A percentile compares a stretch with the other conserved stretches of the same genome.
phyloP scores from a whole-genome alignment of 495 filamentous ascomycete species.

The Jackrogersella multiformis region DNA sequence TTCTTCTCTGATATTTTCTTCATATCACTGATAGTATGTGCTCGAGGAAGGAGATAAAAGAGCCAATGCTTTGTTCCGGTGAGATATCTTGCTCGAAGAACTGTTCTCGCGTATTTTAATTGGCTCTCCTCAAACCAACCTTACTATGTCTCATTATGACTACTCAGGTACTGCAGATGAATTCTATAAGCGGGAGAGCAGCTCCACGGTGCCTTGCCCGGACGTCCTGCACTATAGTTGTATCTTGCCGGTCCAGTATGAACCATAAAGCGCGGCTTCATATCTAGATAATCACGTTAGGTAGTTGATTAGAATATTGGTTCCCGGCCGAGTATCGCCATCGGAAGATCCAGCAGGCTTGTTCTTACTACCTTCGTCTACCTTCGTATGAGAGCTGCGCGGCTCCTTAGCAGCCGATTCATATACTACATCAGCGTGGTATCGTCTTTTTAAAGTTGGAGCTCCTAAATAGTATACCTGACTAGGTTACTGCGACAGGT shows the following conservation, averaged over 20 bases:
- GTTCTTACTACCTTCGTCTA: slow-evolving; percentile 12
- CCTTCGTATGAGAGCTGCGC: slow-evolving; percentile 8
- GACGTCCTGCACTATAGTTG: slow-evolving; percentile 19
- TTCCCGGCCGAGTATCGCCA: slow-evolving; percentile 25
- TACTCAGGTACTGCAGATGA: slow-evolving; percentile 12
- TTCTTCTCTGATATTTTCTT: slow-evolving; percentile 2
- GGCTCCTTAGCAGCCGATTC: slow-evolving; percentile 10
- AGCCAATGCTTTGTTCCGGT: slow-evolving; percentile 10
- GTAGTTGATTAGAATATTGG: slow-evolving; percentile 8
- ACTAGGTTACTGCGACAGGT: slow-evolving; percentile 27
- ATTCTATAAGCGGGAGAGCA: slow-evolving; percentile 10
- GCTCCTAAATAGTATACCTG: slow-evolving; percentile 28
- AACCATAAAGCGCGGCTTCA: slow-evolving; percentile 28
- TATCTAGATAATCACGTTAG: slow-evolving; percentile 34
- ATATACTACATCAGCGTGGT: slow-evolving; percentile 28
- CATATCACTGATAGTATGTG: slow-evolving; percentile 7
- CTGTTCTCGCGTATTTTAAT: slow-evolving; percentile 13
- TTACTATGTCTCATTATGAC: slow-evolving; percentile 32
- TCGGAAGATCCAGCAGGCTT: slow-evolving; percentile 24
- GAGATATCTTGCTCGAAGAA: slow-evolving; percentile 10
- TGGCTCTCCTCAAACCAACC: slow-evolving; percentile 15
- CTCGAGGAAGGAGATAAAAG: slow-evolving; percentile 14
- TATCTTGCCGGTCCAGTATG: slow-evolving; percentile 38
- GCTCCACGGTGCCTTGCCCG: slow-evolving; percentile 32
- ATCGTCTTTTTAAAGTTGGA: slow-evolving; percentile 22